Conservation (phyloP, 805 yeast species). For the Geotrichum ghanense region DNA sequence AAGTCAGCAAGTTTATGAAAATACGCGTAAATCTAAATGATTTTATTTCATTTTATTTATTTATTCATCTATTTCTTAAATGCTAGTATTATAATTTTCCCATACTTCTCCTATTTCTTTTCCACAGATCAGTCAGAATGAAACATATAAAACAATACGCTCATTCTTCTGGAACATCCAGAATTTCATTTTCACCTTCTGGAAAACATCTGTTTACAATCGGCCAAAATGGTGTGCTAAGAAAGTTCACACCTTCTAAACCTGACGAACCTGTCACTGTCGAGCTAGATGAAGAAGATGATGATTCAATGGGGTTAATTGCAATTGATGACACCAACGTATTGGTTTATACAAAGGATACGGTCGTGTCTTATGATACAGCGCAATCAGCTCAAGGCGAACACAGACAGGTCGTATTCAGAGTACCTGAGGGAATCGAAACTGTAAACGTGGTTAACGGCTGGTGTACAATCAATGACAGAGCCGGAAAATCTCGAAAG, state of each 20-base stretch:
- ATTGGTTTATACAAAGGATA: constrained; percentile 14
- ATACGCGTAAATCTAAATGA: no score
- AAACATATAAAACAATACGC: constrained; percentile 18
- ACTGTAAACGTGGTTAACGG: constrained; percentile 1
- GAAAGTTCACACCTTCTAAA: constrained; percentile 22
- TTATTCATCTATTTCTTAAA: no score
- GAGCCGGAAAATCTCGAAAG: constrained; percentile 21
- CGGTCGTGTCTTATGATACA: constrained; percentile 12
- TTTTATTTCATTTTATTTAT: no score
- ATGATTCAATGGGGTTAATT: constrained; percentile 28
- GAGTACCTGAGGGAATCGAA: constrained; percentile 27
- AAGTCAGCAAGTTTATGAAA: no score
- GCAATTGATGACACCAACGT: constrained; percentile 9
- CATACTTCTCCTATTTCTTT: no score
- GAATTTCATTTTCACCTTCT: constrained; percentile 23
- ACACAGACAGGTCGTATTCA: constrained; percentile 26
- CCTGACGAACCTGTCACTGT: constrained; percentile 24
- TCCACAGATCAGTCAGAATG: no score
- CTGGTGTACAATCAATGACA: neutral
- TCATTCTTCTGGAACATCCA: constrained; percentile 24
- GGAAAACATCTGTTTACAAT: constrained; percentile 24
- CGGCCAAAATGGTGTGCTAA: constrained; percentile 26
- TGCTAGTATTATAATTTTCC: no score
- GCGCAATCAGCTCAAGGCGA: constrained; percentile 23
- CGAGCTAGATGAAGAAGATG: constrained; percentile 20